Conservation (phyloP, 1,284 basidiomycete genomes). For the Leccinum fallax region DNA sequence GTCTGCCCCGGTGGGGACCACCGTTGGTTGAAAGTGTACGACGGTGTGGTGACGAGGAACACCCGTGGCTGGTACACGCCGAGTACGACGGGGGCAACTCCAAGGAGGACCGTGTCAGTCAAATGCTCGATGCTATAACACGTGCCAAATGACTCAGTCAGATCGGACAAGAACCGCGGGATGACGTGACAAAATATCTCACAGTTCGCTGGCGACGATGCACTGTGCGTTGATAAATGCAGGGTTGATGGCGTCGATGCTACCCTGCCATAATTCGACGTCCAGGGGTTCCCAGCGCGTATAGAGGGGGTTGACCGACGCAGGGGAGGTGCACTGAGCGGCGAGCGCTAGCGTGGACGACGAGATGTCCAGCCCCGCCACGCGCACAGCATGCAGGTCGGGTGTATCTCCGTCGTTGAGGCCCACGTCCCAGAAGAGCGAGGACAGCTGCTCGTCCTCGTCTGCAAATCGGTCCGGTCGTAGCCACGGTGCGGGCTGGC, state of each 20-base stretch:
- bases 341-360: conserved; percentile 54
- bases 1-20: conserved; percentile 65
- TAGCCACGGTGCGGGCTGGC: conserved; percentile 72
- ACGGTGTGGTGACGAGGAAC: conserved; percentile 88
- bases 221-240: conserved; percentile 78
- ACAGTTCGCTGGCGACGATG: conserved; percentile 88
- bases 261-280: conserved; percentile 82
- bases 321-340: conserved; percentile 44
- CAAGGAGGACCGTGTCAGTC: conserved; percentile 63
- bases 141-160: conserved; percentile 7
- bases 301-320: conserved; percentile 35
- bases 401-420: conserved; percentile 47
- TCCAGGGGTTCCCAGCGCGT: conserved; percentile 76
- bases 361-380: conserved; percentile 74
- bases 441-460: conserved; percentile 21
- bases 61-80: conserved; percentile 82
- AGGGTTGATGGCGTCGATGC: conserved; percentile 75
- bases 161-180: background rate
- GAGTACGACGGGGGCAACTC: conserved; percentile 81
- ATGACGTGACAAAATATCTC: conserved; percentile 35
- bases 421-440: conserved; percentile 33
- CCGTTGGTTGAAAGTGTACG: conserved; percentile 86
- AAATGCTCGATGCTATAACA: conserved; percentile 83
- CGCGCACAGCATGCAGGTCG: conserved; percentile 57
- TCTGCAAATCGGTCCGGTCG: conserved; percentile 34